Conservation (phyloP, 2,329 filamentous ascomycete genomes). For the Fusarium falciforme region DNA sequence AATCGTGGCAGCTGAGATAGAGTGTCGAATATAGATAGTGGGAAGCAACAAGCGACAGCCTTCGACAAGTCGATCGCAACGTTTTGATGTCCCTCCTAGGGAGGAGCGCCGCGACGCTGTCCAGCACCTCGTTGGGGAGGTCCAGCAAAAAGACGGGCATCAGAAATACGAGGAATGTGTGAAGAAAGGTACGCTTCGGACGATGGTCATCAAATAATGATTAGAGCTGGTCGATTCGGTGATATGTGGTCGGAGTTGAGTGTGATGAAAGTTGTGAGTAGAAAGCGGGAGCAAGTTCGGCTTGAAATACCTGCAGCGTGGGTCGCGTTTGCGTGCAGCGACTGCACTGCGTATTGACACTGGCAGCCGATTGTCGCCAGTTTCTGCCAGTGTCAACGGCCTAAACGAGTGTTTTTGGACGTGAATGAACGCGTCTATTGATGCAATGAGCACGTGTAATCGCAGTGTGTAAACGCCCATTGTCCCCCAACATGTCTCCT, state of each 20-base stretch:
- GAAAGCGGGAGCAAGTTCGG: neutral
- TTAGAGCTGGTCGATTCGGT: too few relatives aligned
- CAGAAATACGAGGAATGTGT: too few relatives aligned
- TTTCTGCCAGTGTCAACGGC: neutral
- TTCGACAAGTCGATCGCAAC: too few relatives aligned
- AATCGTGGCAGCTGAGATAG: neutral
- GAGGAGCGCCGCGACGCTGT: too few relatives aligned
- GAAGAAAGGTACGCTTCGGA: too few relatives aligned
- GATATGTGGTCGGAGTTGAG: too few relatives aligned
- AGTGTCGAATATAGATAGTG: neutral
- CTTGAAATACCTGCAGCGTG: neutral
- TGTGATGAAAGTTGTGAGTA: neutral
- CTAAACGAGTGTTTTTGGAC: neutral
- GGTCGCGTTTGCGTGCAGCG: neutral
- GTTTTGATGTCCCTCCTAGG: too few relatives aligned
- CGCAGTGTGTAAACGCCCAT: neutral
- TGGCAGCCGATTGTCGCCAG: neutral
- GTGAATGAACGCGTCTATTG: neutral
- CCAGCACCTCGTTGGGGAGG: too few relatives aligned
- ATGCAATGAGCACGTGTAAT: neutral
- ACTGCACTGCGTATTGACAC: neutral
- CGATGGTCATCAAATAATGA: too few relatives aligned
- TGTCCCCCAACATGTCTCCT: neutral
- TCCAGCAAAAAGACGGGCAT: too few relatives aligned
- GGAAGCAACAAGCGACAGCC: too few relatives aligned